Percentiles rank a stretch among this genome's conserved stretches.
Evolutionary conservation across 257 asterid genomes (phyloP).

Genomic region (Salvia hispanica): DNA sequence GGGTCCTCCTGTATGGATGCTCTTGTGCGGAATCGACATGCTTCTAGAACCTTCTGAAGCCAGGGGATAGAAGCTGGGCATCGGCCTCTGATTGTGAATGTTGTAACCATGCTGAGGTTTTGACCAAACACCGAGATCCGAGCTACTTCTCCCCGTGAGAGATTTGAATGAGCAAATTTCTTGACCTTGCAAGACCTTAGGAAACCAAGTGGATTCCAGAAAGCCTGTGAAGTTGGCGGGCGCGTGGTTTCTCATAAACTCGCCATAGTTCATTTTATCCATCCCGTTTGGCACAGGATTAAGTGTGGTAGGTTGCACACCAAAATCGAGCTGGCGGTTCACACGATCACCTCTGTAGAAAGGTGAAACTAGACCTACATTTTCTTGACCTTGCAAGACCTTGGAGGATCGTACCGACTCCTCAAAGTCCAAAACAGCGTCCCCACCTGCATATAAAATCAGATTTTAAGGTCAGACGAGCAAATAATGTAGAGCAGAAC

Average conservation of each 20-base stretch:
- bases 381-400: slow-evolving; percentile 99
- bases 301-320: slow-evolving; percentile 46
- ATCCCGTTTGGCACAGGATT: slow-evolving; percentile 49
- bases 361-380: slow-evolving; percentile 65
- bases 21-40: slow-evolving; percentile 53
- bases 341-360: slow-evolving; percentile 63
- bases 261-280: slow-evolving; percentile 51
- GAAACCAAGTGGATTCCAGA: slow-evolving; percentile 88
- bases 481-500: not conserved
- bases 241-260: slow-evolving; percentile 58
- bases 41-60: slow-evolving; percentile 88
- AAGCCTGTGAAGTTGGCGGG: slow-evolving; percentile 74
- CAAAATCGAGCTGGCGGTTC: slow-evolving; percentile 70
- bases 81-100: slow-evolving; percentile 42
- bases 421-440: slow-evolving; percentile 84
- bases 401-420: slow-evolving; percentile 86
- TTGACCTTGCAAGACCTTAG: slow-evolving; percentile 99
- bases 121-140: slow-evolving; percentile 56
- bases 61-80: slow-evolving; percentile 68
- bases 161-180: slow-evolving; percentile 89
- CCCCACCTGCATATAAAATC: slow-evolving; percentile 51
- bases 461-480: slow-evolving; percentile 10
- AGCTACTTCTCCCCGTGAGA: slow-evolving; percentile 60
- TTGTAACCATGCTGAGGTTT: slow-evolving; percentile 56
- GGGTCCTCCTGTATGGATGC: slow-evolving; percentile 46